Evolutionary conservation across 352 stramenopile species (phyloP).

Genomic region (Globisporangium splendens): DNA sequence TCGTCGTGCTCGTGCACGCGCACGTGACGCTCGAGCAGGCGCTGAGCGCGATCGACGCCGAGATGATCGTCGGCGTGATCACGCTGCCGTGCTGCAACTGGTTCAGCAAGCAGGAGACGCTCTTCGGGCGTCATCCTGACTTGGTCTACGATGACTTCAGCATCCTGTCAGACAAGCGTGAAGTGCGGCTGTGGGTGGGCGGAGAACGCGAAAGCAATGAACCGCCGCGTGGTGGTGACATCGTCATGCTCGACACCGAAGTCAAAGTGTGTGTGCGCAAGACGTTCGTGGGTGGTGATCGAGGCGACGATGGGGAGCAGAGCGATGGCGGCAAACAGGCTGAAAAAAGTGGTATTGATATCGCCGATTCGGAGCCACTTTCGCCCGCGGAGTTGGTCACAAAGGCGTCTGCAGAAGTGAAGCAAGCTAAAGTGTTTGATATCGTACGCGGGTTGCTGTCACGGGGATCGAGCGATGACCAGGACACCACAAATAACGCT

Average conservation of each 20-base stretch:
- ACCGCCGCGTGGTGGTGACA: constrained; percentile 2
- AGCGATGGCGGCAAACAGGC: neutral
- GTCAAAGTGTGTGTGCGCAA: constrained; percentile 59
- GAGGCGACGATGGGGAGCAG: neutral
- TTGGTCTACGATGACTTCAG: constrained; percentile 84
- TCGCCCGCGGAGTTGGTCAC: neutral
- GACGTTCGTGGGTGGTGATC: constrained; percentile 13
- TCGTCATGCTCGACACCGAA: constrained; percentile 20
- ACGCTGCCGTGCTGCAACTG: constrained; percentile 84
- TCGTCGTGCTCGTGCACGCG: constrained; percentile 76
- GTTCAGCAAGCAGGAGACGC: constrained; percentile 64
- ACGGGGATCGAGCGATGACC: neutral
- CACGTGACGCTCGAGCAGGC: constrained; percentile 78
- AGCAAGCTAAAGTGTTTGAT: constrained; percentile 4
- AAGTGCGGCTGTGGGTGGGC: constrained; percentile 54
- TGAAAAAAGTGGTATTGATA: neutral
- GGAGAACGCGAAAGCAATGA: constrained; percentile 1
- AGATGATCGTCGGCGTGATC: constrained; percentile 55
- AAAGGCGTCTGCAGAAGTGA: constrained; percentile 5
- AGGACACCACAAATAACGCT: neutral
- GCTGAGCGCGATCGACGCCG: constrained; percentile 55
- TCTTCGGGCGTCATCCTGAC: constrained; percentile 48
- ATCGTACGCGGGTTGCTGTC: constrained; percentile 10
- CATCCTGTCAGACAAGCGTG: constrained; percentile 72
- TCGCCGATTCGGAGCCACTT: neutral